phyloP scores from a whole-genome alignment of 306 rosid species.

The Acmispon strigosus region DNA sequence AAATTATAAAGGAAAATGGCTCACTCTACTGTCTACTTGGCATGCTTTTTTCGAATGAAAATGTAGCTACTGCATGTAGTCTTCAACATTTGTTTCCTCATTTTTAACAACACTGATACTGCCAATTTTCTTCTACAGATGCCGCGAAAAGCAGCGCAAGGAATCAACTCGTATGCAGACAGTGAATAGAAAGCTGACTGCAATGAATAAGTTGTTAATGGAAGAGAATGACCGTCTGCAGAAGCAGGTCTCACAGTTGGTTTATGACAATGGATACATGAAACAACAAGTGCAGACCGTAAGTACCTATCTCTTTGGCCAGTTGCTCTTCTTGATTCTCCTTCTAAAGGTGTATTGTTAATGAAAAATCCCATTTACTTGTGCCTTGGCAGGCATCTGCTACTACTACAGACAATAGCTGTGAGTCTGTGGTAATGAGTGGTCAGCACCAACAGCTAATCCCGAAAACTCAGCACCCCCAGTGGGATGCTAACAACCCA shows the following conservation, averaged over 20 bases:
- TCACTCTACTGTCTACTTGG: neutral
- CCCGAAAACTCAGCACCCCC: slow-evolving; percentile 74
- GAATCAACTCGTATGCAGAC: slow-evolving; percentile 74
- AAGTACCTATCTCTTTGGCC: neutral
- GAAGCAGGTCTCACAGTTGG: slow-evolving; percentile 88
- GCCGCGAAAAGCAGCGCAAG: slow-evolving; percentile 88
- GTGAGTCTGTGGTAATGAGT: slow-evolving; percentile 86
- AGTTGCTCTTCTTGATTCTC: neutral
- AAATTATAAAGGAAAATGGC: neutral
- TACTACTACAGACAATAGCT: slow-evolving; percentile 80
- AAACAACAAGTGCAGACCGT: slow-evolving; percentile 57
- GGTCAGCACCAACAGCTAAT: slow-evolving; percentile 80
- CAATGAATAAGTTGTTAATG: slow-evolving; percentile 86
- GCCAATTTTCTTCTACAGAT: slow-evolving; percentile 29
- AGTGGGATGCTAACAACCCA: slow-evolving; percentile 82
- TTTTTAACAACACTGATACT: neutral
- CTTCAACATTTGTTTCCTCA: neutral
- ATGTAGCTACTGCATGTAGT: neutral
- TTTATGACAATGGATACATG: slow-evolving; percentile 77
- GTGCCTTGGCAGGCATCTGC: slow-evolving; percentile 45
- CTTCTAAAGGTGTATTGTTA: neutral
- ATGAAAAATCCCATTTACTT: neutral
- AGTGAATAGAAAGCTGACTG: slow-evolving; percentile 65
- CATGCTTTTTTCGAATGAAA: neutral
- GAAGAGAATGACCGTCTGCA: slow-evolving; percentile 90